These are phyloP conservation scores for Amaranthus cruentus DNA, from an alignment of 148 eudicot genomes.

Conservation along the genomic window DNA sequence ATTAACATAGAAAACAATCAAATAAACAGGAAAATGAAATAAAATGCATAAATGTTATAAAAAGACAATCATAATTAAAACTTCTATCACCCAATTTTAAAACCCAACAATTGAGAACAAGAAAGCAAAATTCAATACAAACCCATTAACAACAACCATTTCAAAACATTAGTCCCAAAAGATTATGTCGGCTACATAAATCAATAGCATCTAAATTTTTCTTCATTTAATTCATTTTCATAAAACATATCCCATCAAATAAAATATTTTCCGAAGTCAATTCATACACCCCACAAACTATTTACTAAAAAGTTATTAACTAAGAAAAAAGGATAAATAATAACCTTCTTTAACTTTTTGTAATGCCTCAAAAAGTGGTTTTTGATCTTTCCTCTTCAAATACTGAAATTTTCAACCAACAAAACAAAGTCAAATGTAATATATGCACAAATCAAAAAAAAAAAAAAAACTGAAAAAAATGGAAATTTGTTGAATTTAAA, in stretches of 20 bases:
- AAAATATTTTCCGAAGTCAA: background rate
- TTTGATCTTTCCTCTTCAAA: conserved; percentile 59
- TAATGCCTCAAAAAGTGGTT: conserved; percentile 67
- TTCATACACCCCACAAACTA: background rate
- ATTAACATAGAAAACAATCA: no score
- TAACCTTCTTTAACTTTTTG: conserved; percentile 85
- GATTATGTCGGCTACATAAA: no score
- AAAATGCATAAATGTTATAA: no score
- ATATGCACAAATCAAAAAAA: background rate
- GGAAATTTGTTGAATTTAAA: background rate
- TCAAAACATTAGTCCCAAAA: no score
- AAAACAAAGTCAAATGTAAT: background rate
- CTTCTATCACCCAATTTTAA: background rate
- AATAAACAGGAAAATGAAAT: background rate
- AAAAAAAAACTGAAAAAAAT: background rate
- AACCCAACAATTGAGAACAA: background rate
- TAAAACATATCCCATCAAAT: no score
- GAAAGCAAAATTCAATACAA: background rate
- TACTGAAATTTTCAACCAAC: conserved; percentile 30
- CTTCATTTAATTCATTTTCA: no score
- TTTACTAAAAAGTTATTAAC: background rate
- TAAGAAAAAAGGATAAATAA: background rate
- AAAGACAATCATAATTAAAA: background rate
- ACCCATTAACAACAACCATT: no score
- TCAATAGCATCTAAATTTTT: no score